Conservation (phyloP, 345 rosid genomes). For the Gossypium arboreum region DNA sequence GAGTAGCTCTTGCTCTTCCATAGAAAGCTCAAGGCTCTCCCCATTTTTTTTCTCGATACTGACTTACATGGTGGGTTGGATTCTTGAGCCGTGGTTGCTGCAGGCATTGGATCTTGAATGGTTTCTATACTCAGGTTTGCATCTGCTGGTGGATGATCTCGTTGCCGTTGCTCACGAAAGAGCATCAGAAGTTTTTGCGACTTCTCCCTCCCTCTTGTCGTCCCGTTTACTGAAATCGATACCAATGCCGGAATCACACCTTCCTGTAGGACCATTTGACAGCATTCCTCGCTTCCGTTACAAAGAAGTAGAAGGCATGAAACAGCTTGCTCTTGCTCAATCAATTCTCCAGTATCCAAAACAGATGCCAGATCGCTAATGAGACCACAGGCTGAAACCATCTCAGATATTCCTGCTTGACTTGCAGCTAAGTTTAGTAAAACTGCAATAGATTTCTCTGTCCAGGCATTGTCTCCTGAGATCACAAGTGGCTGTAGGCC, state of each 20-base stretch:
- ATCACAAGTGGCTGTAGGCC: conserved; percentile 60
- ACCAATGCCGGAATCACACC: conserved; percentile 95
- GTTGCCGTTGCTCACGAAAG: conserved; percentile 86
- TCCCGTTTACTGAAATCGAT: conserved; percentile 86
- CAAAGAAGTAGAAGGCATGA: conserved; percentile 72
- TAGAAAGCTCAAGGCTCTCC: conserved; percentile 66
- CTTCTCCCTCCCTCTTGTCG: conserved; percentile 74
- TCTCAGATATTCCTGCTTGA: conserved; percentile 60
- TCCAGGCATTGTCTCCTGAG: conserved; percentile 54
- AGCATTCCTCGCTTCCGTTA: conserved; percentile 64
- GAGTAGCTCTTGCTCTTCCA: conserved; percentile 97
- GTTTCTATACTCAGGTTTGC: conserved; percentile 30
- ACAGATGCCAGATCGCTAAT: conserved; percentile 62
- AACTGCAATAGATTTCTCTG: conserved; percentile 76
- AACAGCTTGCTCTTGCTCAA: conserved; percentile 87
- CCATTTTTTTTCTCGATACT: conserved; percentile 61
- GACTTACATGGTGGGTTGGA: conserved; percentile 63
- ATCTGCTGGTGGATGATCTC: conserved; percentile 57
- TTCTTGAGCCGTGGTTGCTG: conserved; percentile 36
- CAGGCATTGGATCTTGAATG: conserved; percentile 30
- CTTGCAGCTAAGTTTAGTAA: conserved; percentile 62
- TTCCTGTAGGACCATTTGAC: conserved; percentile 87
- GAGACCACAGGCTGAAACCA: conserved; percentile 55
- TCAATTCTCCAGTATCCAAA: conserved; percentile 62
- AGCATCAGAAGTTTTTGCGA: conserved; percentile 89